A percentile compares a stretch with the other conserved stretches of the same genome.
These are phyloP conservation scores for Colletotrichum agaves DNA, from an alignment of 2,329 filamentous ascomycete species.

Conservation along the genomic window DNA sequence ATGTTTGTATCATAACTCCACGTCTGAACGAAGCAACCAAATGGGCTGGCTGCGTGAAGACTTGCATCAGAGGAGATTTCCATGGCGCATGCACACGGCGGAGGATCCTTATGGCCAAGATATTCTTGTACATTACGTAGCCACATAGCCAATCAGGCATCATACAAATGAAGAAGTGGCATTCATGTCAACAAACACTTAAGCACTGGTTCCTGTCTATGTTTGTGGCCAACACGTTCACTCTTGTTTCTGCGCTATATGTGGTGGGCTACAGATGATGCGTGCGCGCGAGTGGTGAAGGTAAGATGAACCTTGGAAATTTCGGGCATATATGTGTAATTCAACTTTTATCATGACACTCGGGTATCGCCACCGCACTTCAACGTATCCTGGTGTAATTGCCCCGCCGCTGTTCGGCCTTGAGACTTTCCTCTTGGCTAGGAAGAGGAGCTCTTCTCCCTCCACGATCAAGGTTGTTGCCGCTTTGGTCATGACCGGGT, in stretches of 20 bases:
- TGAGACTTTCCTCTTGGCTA: slow-evolving; percentile 84
- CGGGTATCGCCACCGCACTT: slow-evolving; percentile 31
- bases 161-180: background rate
- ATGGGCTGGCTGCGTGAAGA: background rate
- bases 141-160: background rate
- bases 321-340: background rate
- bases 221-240: too few relatives aligned
- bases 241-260: too few relatives aligned
- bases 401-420: slow-evolving; percentile 77
- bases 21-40: slow-evolving; percentile 10
- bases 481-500: slow-evolving; percentile 42
- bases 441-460: slow-evolving; percentile 76
- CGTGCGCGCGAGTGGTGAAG: background rate
- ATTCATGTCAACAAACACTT: too few relatives aligned
- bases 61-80: slow-evolving; percentile 11
- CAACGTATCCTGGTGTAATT: slow-evolving; percentile 63
- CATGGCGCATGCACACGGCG: slow-evolving; percentile 27
- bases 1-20: slow-evolving; percentile 35
- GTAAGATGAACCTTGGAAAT: background rate
- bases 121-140: slow-evolving; percentile 38
- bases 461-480: slow-evolving; percentile 44
- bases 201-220: background rate
- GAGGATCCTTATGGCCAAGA: slow-evolving; percentile 11
- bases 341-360: slow-evolving; percentile 11
- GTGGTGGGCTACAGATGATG: too few relatives aligned